A percentile compares a stretch with the other conserved stretches of the same genome.
Evolutionary conservation across 2,329 filamentous ascomycete genomes (phyloP).

Genomic region (Cladosporium sp.): DNA sequence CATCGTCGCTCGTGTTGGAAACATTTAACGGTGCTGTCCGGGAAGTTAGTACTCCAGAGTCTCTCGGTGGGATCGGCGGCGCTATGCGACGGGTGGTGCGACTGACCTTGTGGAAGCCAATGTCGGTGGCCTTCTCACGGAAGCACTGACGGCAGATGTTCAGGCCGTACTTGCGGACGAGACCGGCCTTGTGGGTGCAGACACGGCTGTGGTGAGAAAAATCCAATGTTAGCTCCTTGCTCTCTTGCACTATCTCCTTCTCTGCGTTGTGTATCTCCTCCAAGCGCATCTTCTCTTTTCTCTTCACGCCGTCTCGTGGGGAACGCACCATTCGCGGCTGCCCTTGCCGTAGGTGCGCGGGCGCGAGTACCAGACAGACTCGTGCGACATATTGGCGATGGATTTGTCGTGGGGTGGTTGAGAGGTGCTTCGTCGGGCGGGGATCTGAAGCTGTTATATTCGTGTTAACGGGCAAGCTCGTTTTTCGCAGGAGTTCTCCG

Average conservation of each 20-base stretch:
- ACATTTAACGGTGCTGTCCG: conserved; percentile 31
- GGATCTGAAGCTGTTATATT: conserved; percentile 12
- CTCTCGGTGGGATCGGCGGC: background rate
- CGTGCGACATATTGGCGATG: conserved; percentile 71
- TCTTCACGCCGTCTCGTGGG: conserved; percentile 1
- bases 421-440: conserved; percentile 13
- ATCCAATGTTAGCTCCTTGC: conserved; percentile 25
- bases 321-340: conserved; percentile 80
- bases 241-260: conserved; percentile 15
- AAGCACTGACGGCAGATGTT: conserved; percentile 73
- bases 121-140: conserved; percentile 63
- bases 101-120: conserved; percentile 62
- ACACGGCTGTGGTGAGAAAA: conserved; percentile 56
- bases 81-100: background rate
- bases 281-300: conserved; percentile 11
- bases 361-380: conserved; percentile 98
- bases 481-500: conserved; percentile 1
- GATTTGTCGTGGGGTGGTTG: conserved; percentile 11
- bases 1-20: conserved; percentile 11
- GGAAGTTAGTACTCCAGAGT: background rate
- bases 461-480: conserved; percentile 4
- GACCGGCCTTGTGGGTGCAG: conserved; percentile 94
- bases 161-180: conserved; percentile 99
- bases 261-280: background rate
- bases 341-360: conserved; percentile 97